phyloP scores from a whole-genome alignment of 768 basidiomycete species.

The Kwoniella sp. region DNA sequence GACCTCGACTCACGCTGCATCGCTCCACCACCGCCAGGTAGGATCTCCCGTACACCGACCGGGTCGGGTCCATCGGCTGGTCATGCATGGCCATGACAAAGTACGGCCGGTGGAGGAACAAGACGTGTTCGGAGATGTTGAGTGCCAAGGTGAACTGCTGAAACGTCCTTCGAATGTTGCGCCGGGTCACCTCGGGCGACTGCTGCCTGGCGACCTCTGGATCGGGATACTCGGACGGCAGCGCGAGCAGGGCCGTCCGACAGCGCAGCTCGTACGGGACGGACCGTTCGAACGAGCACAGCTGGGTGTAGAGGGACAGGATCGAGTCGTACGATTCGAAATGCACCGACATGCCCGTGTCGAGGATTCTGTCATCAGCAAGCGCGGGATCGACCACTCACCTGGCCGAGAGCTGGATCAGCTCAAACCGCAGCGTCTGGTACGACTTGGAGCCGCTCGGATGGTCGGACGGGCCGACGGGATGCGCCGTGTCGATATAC shows the following conservation, averaged over 20 bases:
- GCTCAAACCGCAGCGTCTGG: slow-evolving; percentile 9
- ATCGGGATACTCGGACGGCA: slow-evolving; percentile 23
- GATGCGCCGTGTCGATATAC: slow-evolving; percentile 16
- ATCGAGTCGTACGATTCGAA: slow-evolving; percentile 9
- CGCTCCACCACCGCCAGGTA: slow-evolving; percentile 24
- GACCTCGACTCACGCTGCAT: slow-evolving; percentile 27
- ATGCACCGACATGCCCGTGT: slow-evolving; percentile 9
- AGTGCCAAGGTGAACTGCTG: slow-evolving; percentile 24
- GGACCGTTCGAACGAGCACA: slow-evolving; percentile 16
- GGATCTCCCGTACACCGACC: slow-evolving; percentile 14
- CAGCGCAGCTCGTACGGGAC: slow-evolving; percentile 23
- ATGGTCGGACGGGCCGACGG: slow-evolving; percentile 2
- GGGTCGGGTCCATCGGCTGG: slow-evolving; percentile 17
- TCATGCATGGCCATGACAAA: slow-evolving; percentile 26
- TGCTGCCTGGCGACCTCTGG: slow-evolving; percentile 3
- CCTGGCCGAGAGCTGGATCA: slow-evolving; percentile 14
- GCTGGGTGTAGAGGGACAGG: slow-evolving; percentile 7
- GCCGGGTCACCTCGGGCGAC: slow-evolving; percentile 10
- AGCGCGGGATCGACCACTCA: not conserved
- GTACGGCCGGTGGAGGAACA: slow-evolving; percentile 27
- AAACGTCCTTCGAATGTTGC: slow-evolving; percentile 16
- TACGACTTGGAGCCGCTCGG: slow-evolving; percentile 7
- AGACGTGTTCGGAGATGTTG: slow-evolving; percentile 21
- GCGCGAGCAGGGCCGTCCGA: slow-evolving; percentile 12
- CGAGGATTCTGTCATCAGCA: not conserved